Conservation (phyloP, 176 grass and related monocot genomes). For the Lolium multiflorum region DNA sequence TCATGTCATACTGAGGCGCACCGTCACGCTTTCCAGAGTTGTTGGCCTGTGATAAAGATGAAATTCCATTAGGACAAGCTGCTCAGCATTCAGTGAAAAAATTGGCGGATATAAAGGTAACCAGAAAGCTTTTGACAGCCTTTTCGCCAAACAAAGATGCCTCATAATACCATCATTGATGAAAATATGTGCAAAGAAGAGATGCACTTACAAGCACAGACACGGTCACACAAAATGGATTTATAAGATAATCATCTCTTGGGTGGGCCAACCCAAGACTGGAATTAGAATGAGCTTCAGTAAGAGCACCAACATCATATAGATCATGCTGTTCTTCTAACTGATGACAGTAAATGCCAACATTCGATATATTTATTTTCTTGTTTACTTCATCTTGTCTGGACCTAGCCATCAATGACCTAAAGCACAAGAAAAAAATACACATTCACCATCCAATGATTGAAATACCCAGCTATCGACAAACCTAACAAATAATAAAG, state of each 20-base stretch:
- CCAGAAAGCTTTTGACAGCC: slow-evolving; percentile 28
- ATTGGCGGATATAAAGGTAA: slow-evolving; percentile 17
- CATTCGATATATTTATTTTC: slow-evolving; percentile 84
- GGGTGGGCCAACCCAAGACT: slow-evolving; percentile 54
- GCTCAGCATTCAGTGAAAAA: slow-evolving; percentile 28
- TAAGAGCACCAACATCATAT: slow-evolving; percentile 54
- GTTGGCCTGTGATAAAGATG: slow-evolving; percentile 62
- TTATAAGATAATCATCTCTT: slow-evolving; percentile 85
- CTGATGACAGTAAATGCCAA: slow-evolving; percentile 77
- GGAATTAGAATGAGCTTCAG: slow-evolving; percentile 45
- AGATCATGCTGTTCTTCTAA: slow-evolving; percentile 58
- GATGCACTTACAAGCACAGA: slow-evolving; percentile 77
- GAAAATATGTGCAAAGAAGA: slow-evolving; percentile 39
- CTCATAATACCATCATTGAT: slow-evolving; percentile 29
- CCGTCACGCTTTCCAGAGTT: slow-evolving; percentile 86
- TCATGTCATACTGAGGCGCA: slow-evolving; percentile 81
- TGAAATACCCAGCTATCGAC: slow-evolving; percentile 28
- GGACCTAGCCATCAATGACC: slow-evolving; percentile 74
- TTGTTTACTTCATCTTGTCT: slow-evolving; percentile 85
- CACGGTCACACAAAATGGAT: slow-evolving; percentile 75
- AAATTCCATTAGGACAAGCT: slow-evolving; percentile 15
- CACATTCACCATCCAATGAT: not conserved
- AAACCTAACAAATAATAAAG: slow-evolving; percentile 19
- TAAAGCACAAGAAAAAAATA: slow-evolving; percentile 40
- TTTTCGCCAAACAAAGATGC: slow-evolving; percentile 29